Evolutionary conservation across 768 basidiomycete genomes (phyloP).

Genomic region (Suillus weaverae): DNA sequence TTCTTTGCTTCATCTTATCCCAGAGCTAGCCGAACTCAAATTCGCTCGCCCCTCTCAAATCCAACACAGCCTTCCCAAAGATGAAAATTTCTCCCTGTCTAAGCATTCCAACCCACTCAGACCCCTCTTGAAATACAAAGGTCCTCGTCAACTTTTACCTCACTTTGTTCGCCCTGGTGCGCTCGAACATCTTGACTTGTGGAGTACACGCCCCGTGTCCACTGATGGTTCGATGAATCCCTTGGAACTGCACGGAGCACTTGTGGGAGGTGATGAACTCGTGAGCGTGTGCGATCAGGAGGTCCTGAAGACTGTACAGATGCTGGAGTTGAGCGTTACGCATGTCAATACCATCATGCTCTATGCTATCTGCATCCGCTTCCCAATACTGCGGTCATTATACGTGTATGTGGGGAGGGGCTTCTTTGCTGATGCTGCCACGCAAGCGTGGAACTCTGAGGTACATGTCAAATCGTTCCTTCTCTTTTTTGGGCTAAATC

Average conservation of each 20-base stretch:
- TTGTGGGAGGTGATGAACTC: not conserved
- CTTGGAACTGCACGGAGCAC: not conserved
- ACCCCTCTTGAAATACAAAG: slow-evolving; percentile 7
- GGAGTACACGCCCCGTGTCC: not conserved
- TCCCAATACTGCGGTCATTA: slow-evolving; percentile 6
- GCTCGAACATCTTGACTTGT: slow-evolving; percentile 2
- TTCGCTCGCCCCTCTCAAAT: not conserved
- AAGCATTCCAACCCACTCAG: not conserved
- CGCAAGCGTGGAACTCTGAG: slow-evolving; percentile 1
- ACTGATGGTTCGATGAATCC: not conserved
- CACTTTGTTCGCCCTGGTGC: slow-evolving; percentile 8
- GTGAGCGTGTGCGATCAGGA: not conserved
- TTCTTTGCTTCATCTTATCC: slow-evolving; percentile 4
- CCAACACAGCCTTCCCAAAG: not conserved
- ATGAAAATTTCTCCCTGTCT: not conserved
- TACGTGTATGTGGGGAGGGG: not conserved
- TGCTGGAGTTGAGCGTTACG: slow-evolving; percentile 2
- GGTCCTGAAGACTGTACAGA: slow-evolving; percentile 3
- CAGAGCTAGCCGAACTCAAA: slow-evolving; percentile 7
- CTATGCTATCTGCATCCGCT: not conserved
- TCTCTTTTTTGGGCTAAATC: not conserved
- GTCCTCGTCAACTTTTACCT: slow-evolving; percentile 8
- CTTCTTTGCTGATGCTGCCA: not conserved
- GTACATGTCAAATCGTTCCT: not conserved
- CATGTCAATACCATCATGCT: slow-evolving; percentile 6